Conservation (phyloP, 331 rosid species). For the Rhamnella rubrinervis region DNA sequence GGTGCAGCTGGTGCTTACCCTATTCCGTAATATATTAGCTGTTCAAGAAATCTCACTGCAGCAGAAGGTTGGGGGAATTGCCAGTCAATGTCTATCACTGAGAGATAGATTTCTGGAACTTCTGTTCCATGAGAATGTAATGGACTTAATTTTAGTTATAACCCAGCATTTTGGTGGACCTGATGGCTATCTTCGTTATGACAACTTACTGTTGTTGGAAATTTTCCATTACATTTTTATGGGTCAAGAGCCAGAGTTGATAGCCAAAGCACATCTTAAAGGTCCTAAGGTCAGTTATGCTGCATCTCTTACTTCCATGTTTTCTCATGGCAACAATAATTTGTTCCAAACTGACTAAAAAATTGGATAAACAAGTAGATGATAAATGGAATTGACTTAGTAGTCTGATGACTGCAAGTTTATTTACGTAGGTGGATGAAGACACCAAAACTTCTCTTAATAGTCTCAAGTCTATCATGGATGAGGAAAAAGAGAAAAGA, state of each 20-base stretch:
- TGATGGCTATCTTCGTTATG: conserved; percentile 64
- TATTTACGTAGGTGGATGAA: conserved; percentile 46
- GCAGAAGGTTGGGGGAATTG: conserved; percentile 70
- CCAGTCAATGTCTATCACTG: conserved; percentile 56
- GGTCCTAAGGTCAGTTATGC: conserved; percentile 49
- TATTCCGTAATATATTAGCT: conserved; percentile 79
- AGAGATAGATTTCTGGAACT: conserved; percentile 82
- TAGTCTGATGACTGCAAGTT: conserved; percentile 10
- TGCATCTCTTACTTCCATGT: conserved; percentile 12
- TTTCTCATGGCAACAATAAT: conserved; percentile 1
- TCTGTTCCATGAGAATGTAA: conserved; percentile 79
- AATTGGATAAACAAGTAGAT: conserved; percentile 8
- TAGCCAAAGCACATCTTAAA: conserved; percentile 46
- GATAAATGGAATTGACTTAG: conserved; percentile 8
- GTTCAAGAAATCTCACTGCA: conserved; percentile 79
- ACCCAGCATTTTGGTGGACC: conserved; percentile 68
- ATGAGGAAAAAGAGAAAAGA: conserved; percentile 71
- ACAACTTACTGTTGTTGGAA: conserved; percentile 86
- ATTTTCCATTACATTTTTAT: conserved; percentile 68
- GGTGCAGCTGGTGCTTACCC: conserved; percentile 81
- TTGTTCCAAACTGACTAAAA: conserved; percentile 17
- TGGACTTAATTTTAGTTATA: conserved; percentile 77
- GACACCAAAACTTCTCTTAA: conserved; percentile 45
- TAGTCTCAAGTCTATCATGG: conserved; percentile 73
- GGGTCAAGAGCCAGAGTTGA: conserved; percentile 89